These are phyloP conservation scores for Lithohypha guttulata DNA, from an alignment of 2,329 filamentous ascomycete species.

Conservation along the genomic window DNA sequence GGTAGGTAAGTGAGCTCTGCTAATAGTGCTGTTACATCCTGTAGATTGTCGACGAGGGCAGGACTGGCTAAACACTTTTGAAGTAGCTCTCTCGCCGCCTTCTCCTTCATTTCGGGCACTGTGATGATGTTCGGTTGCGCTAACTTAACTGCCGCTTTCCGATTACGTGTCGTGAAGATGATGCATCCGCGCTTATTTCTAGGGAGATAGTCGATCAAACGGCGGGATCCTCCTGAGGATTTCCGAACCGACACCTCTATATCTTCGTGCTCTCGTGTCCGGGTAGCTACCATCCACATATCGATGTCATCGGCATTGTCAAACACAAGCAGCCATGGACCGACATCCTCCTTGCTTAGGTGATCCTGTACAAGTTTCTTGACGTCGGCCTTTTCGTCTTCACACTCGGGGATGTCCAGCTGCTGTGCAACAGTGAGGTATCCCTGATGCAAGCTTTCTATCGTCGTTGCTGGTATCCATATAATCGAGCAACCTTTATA, in stretches of 20 bases:
- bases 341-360: conserved; percentile 5
- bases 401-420: conserved; percentile 6
- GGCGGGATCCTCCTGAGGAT: neutral
- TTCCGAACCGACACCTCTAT: neutral
- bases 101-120: conserved; percentile 12
- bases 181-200: conserved; percentile 15
- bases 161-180: conserved; percentile 20
- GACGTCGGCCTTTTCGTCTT: conserved; percentile 10
- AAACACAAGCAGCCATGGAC: conserved; percentile 19
- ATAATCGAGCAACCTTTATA: conserved; percentile 6
- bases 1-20: conserved; percentile 19
- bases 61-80: neutral
- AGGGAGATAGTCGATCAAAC: conserved; percentile 14
- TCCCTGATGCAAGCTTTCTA: conserved; percentile 5
- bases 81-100: conserved; percentile 4
- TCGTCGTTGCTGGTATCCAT: conserved; percentile 7
- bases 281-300: conserved; percentile 5
- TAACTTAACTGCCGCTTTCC: conserved; percentile 8
- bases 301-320: conserved; percentile 20
- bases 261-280: neutral
- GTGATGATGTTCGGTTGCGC: conserved; percentile 3
- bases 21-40: conserved; percentile 11
- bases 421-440: conserved; percentile 5
- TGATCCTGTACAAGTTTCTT: conserved; percentile 12
- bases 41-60: conserved; percentile 3